Conservation (phyloP, 2,329 filamentous ascomycete species). For the Arthrobotrys megalospora region DNA sequence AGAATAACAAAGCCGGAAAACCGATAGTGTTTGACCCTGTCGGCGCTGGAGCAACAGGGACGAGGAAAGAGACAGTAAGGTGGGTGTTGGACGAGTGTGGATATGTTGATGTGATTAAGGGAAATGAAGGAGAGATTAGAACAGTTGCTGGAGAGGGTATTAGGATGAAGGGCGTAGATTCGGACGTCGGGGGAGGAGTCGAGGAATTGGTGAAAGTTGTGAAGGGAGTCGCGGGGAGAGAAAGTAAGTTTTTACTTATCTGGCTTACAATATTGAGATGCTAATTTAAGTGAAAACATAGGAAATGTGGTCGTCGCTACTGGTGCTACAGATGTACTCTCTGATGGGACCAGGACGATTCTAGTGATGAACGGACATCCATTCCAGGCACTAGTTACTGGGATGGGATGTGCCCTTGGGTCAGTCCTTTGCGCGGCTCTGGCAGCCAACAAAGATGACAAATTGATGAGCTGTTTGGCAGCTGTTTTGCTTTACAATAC, state of each 20-base stretch:
- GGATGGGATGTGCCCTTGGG: slow-evolving; percentile 84
- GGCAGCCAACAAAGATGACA: slow-evolving; percentile 74
- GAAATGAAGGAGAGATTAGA: slow-evolving; percentile 89
- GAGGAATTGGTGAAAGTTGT: slow-evolving; percentile 77
- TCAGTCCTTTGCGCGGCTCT: slow-evolving; percentile 84
- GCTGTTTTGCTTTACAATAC: slow-evolving; percentile 84
- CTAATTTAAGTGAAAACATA: slow-evolving; percentile 52
- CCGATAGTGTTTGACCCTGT: slow-evolving; percentile 91
- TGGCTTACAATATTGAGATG: not conserved
- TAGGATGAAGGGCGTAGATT: slow-evolving; percentile 89
- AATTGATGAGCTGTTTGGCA: slow-evolving; percentile 80
- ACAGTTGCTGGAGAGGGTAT: slow-evolving; percentile 76
- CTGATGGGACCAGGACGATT: slow-evolving; percentile 79
- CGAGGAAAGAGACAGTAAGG: slow-evolving; percentile 80
- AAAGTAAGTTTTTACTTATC: slow-evolving; percentile 68
- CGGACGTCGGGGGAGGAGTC: slow-evolving; percentile 71
- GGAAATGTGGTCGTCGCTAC: slow-evolving; percentile 84
- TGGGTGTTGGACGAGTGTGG: slow-evolving; percentile 78
- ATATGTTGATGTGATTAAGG: slow-evolving; percentile 90
- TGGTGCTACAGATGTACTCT: slow-evolving; percentile 81
- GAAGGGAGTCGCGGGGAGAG: slow-evolving; percentile 76
- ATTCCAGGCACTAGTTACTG: slow-evolving; percentile 79
- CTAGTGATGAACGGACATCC: slow-evolving; percentile 83
- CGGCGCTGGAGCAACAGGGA: slow-evolving; percentile 84
- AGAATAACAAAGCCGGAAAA: slow-evolving; percentile 83